A percentile compares a stretch with the other conserved stretches of the same genome.
phyloP scores from a whole-genome alignment of 495 filamentous ascomycete genomes.

The Penicillium bialowiezense region DNA sequence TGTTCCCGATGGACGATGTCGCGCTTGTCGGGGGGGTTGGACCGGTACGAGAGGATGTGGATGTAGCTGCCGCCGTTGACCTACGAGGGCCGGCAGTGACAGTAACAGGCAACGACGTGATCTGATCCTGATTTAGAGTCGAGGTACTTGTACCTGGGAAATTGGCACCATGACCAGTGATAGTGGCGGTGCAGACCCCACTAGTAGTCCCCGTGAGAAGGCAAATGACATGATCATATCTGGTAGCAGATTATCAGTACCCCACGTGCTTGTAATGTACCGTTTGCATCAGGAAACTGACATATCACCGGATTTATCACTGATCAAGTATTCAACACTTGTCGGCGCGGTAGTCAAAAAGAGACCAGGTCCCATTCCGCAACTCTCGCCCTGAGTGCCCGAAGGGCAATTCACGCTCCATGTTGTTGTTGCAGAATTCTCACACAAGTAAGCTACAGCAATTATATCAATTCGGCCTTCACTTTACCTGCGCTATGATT shows the following conservation, averaged over 20 bases:
- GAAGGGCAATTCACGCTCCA: slow-evolving; percentile 40
- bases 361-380: slow-evolving; percentile 33
- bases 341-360: slow-evolving; percentile 28
- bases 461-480: not conserved
- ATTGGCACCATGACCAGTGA: not conserved
- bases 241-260: slow-evolving; percentile 3
- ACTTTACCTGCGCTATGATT: slow-evolving; percentile 31
- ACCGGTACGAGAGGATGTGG: not conserved
- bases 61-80: slow-evolving; percentile 4
- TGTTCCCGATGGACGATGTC: not conserved
- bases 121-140: slow-evolving; percentile 13
- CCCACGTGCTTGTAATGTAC: not conserved
- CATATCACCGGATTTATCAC: slow-evolving; percentile 4
- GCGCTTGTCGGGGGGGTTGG: not conserved
- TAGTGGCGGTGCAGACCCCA: slow-evolving; percentile 32
- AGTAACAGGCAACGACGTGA: slow-evolving; percentile 29
- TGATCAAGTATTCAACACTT: slow-evolving; percentile 20
- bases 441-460: not conserved
- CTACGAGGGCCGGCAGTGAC: slow-evolving; percentile 27
- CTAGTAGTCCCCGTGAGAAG: slow-evolving; percentile 32
- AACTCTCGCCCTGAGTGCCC: slow-evolving; percentile 26
- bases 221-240: slow-evolving; percentile 29
- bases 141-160: slow-evolving; percentile 20
- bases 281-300: slow-evolving; percentile 6
- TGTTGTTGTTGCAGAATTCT: slow-evolving; percentile 36